phyloP scores from a whole-genome alignment of 495 filamentous ascomycete species.

The Penicillium roqueforti region DNA sequence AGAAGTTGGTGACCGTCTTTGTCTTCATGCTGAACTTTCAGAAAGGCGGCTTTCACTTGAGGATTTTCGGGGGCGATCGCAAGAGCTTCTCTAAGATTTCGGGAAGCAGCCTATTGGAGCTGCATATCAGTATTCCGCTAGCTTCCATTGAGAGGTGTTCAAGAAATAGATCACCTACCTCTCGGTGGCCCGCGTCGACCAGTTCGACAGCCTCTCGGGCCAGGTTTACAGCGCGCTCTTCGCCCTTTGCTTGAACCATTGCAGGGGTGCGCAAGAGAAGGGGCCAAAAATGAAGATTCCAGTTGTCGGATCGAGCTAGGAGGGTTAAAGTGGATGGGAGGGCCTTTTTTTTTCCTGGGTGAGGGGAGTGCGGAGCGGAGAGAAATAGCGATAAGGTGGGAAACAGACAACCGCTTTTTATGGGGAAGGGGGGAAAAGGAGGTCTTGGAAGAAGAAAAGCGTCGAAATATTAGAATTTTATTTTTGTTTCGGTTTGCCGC shows the following conservation, averaged over 20 bases:
- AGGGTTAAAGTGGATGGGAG: neutral
- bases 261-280: slow-evolving; percentile 29
- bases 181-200: slow-evolving; percentile 45
- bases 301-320: slow-evolving; percentile 1
- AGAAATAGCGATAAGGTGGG: slow-evolving; percentile 17
- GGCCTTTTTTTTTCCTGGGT: slow-evolving; percentile 13
- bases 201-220: slow-evolving; percentile 49
- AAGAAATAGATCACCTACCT: slow-evolving; percentile 31
- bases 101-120: slow-evolving; percentile 47
- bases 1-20: slow-evolving; percentile 46
- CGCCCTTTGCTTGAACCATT: slow-evolving; percentile 47
- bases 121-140: neutral
- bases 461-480: neutral
- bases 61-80: slow-evolving; percentile 55
- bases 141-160: neutral
- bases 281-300: slow-evolving; percentile 4
- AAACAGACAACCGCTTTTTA: slow-evolving; percentile 8
- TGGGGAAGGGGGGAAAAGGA: neutral
- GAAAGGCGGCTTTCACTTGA: slow-evolving; percentile 49
- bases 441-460: neutral
- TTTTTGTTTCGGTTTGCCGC: slow-evolving; percentile 5
- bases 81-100: slow-evolving; percentile 59
- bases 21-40: slow-evolving; percentile 50
- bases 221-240: slow-evolving; percentile 48
- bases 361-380: slow-evolving; percentile 8